These are phyloP conservation scores for Zygotorulaspora sp. DNA, from an alignment of 805 yeast genomes.

Conservation along the genomic window DNA sequence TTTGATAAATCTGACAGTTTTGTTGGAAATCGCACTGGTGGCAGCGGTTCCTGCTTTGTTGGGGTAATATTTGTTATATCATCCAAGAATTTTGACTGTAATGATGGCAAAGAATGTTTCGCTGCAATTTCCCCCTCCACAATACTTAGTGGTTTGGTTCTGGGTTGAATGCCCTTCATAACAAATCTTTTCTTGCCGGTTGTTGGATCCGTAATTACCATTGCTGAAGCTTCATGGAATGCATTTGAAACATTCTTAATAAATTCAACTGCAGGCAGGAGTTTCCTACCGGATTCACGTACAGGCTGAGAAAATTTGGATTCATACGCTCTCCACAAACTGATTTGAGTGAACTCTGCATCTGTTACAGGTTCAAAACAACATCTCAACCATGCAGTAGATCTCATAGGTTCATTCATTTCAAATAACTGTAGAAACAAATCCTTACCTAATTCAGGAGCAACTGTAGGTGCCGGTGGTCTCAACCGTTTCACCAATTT, in stretches of 20 bases:
- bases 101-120: constrained; percentile 13
- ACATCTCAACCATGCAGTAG: constrained; percentile 91
- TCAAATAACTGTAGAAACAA: constrained; percentile 57
- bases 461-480: constrained; percentile 57
- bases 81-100: constrained; percentile 22
- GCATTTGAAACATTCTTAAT: constrained; percentile 90
- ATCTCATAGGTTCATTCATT: constrained; percentile 81
- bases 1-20: constrained; percentile 33
- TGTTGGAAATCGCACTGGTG: constrained; percentile 28
- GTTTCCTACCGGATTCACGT: constrained; percentile 48
- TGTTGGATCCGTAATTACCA: constrained; percentile 70
- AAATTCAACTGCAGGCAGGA: constrained; percentile 93
- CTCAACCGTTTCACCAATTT: constrained; percentile 53
- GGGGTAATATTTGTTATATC: constrained; percentile 19
- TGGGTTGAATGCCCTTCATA: constrained; percentile 90
- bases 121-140: constrained; percentile 45
- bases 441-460: constrained; percentile 55
- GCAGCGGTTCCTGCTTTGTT: constrained; percentile 26
- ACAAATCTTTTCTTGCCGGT: constrained; percentile 75
- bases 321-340: constrained; percentile 94
- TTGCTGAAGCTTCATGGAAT: constrained; percentile 83
- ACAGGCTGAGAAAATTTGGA: constrained; percentile 66
- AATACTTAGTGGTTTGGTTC: constrained; percentile 52
- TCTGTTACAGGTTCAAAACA: constrained; percentile 73
- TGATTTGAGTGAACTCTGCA: constrained; percentile 91